A percentile compares a stretch with the other conserved stretches of the same genome.
Conservation (phyloP, 257 asterid species). For the Cordia subcordata region DNA sequence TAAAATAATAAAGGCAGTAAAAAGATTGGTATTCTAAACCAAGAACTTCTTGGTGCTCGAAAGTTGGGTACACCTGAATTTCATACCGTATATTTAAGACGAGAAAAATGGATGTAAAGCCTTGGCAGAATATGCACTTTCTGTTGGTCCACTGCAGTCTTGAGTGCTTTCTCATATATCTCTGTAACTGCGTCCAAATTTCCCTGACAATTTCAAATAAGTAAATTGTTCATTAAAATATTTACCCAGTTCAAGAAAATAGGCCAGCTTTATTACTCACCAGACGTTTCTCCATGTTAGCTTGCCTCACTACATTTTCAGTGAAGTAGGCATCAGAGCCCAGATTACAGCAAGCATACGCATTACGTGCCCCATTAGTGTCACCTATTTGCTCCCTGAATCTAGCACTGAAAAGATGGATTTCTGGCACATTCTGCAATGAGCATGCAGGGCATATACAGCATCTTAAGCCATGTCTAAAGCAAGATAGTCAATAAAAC, state of each 20-base stretch:
- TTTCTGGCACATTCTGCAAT: conserved; percentile 64
- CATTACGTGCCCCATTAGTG: conserved; percentile 56
- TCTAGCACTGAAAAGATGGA: conserved; percentile 75
- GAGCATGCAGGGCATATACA: conserved; percentile 8
- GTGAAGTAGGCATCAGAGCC: conserved; percentile 51
- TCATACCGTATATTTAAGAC: conserved; percentile 64
- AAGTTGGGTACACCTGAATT: not conserved
- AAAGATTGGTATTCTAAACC: too few relatives aligned
- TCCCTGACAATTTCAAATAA: conserved; percentile 58
- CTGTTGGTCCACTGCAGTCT: conserved; percentile 48
- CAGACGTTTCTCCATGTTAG: conserved; percentile 85
- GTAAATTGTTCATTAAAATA: conserved; percentile 13
- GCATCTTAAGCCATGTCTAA: conserved; percentile 1
- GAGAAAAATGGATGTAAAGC: conserved; percentile 53
- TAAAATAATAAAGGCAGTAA: too few relatives aligned
- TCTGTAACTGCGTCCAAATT: conserved; percentile 59
- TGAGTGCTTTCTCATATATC: conserved; percentile 55
- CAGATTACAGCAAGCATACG: conserved; percentile 39
- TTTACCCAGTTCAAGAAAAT: conserved; percentile 13
- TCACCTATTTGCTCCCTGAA: conserved; percentile 84
- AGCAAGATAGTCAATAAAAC: not conserved
- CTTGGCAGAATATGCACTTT: conserved; percentile 48
- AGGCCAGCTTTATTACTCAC: conserved; percentile 36
- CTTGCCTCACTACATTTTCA: conserved; percentile 44
- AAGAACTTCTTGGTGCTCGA: too few relatives aligned